Percentiles rank a stretch among this genome's conserved stretches.
Evolutionary conservation across 106 monocot species (phyloP).

Genomic region (Gastrodia elata): DNA sequence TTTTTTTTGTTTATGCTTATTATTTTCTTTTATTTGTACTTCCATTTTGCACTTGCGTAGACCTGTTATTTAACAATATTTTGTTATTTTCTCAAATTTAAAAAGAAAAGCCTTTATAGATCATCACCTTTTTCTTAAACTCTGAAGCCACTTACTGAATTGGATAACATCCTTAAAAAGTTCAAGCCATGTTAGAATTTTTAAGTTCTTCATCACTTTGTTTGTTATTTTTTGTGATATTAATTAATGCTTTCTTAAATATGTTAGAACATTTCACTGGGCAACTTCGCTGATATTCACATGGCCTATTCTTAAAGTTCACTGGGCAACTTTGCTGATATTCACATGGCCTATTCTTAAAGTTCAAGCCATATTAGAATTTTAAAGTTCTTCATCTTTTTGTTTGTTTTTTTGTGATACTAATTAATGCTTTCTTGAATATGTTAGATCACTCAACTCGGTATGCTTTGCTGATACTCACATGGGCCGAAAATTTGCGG

Average conservation of each 20-base stretch:
- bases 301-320: slow-evolving; percentile 15
- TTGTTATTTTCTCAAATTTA: no score
- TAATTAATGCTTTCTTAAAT: background rate
- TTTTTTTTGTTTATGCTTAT: no score
- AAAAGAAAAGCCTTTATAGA: no score
- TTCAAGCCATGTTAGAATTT: background rate
- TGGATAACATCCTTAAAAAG: background rate
- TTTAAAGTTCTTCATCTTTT: background rate
- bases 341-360: slow-evolving; percentile 10
- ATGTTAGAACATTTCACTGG: slow-evolving; percentile 30
- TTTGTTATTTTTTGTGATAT: slow-evolving; percentile 6
- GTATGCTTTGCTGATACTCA: slow-evolving; percentile 35
- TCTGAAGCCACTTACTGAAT: background rate
- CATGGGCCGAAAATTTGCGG: slow-evolving; percentile 43
- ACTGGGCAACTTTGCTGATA: slow-evolving; percentile 24
- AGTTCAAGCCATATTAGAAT: background rate
- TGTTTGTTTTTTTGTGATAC: slow-evolving; percentile 4
- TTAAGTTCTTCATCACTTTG: background rate
- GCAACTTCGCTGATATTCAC: slow-evolving; percentile 27
- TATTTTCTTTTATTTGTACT: no score
- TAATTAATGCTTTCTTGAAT: background rate
- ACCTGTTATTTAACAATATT: no score
- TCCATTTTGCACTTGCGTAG: no score
- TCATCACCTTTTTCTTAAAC: background rate
- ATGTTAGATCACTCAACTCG: slow-evolving; percentile 33